Evolutionary conservation across 495 filamentous ascomycete species (phyloP), one percentile per base, ranked within the genome.

Genomic region (Tuber aestivum): DNA sequence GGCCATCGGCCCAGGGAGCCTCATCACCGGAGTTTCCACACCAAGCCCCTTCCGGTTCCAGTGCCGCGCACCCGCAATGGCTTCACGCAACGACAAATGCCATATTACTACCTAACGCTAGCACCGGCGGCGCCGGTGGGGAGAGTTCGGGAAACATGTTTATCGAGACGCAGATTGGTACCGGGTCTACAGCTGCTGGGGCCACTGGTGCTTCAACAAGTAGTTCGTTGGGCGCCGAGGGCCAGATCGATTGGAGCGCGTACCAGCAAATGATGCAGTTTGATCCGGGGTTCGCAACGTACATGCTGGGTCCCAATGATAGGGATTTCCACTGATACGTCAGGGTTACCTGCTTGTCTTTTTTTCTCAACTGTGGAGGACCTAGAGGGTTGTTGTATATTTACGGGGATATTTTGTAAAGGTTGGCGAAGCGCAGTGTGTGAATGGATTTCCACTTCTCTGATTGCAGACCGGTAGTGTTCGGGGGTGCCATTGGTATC

Each of bases 211-310:
- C 70, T 21, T 65, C 5, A 35, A 14, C 56, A 35, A 27, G 56
- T 14, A 35, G 32, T 35, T 65, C 56, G 56, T 35, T 65, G 56
- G 41, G 61, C 32, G n/a, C 23, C 20, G 74, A 78, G 12, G 70
- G 78, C 16, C 79, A 77, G 32, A 81, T 82, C 18, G 79, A 82
- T 75, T 82, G 80, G 80, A 77, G 81, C 70, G 80, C 70, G 50
- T 75, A 82, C 56, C 80, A 82, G 48, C 80, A 82, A 42, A 75
- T 81, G 70, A 71, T 79, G 74, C 80, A 81, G 21, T 82, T 82
- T 71, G 78, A 81, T 70, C 78, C 78, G 1, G 78, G 61, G 37
- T 79, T 79, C 16, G 72, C 78, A 48, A 68, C 78, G 70, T 79
- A 79, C 71, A 79, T 79, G 78, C 71, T 71, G 37, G 78, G 78